Percentiles rank a stretch among this genome's conserved stretches.
Evolutionary conservation across 371 early-diverging fungal species (phyloP).

Genomic region (Actinomortierella wolfii): DNA sequence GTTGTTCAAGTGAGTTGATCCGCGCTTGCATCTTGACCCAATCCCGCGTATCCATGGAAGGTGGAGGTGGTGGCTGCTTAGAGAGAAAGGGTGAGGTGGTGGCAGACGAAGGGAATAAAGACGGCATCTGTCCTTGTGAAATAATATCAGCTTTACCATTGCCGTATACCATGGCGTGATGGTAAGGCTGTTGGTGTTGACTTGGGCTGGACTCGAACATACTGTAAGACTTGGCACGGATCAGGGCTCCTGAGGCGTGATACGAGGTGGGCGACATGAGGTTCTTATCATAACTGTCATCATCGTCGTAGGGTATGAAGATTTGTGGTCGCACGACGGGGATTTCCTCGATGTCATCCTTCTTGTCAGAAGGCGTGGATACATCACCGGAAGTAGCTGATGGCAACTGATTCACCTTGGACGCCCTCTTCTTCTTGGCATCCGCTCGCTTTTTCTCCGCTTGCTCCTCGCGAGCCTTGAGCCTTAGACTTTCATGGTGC

Average conservation of each 20-base stretch:
- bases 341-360: not conserved
- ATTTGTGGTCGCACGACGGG: not conserved
- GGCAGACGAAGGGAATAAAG: too few species aligned
- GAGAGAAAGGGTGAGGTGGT: not conserved
- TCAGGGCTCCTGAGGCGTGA: constrained; percentile 17
- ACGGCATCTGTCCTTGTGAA: too few species aligned
- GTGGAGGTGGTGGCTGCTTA: not conserved
- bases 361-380: not conserved
- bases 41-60: constrained; percentile 21
- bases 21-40: constrained; percentile 36
- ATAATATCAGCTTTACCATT: too few species aligned
- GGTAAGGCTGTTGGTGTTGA: too few species aligned
- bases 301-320: not conserved
- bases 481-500: constrained; percentile 28
- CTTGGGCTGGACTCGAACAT: constrained; percentile 14
- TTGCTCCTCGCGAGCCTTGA: constrained; percentile 3
- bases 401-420: too few species aligned
- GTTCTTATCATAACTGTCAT: constrained; percentile 3
- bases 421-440: not conserved
- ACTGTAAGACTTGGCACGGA: constrained; percentile 19
- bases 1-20: constrained; percentile 32
- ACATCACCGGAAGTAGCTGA: too few species aligned
- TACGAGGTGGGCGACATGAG: constrained; percentile 2
- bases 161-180: too few species aligned
- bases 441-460: not conserved